Evolutionary conservation across 2,329 filamentous ascomycete genomes (phyloP), one percentile per base, ranked within the genome.

Genomic region (Curvularia spicifera): DNA sequence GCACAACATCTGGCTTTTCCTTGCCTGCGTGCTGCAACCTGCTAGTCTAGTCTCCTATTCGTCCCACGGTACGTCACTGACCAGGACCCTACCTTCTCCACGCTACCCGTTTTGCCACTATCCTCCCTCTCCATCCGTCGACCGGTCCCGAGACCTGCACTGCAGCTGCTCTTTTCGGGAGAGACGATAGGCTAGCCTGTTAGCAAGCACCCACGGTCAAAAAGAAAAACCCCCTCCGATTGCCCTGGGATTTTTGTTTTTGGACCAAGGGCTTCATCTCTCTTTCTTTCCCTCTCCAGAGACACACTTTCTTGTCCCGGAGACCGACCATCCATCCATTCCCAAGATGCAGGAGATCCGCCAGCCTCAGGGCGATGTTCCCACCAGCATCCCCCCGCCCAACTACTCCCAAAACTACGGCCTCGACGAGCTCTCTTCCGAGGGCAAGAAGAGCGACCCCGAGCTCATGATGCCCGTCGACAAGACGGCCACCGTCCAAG

Each of bases 391-490:
- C 33, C 45, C 45, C 26, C 31, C 55, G 10, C 39, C 37, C 31
- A 51, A 57, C 12, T 63, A 63, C 49, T 56, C 68, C 31, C 69
- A 70, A 15, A 59, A 52, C 20, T 71, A 71, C 50, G 53, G 48
- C 44, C 57, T 61, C 13, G 71, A 73, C 28, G 67, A 68, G 31
- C 52, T 68, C 39, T 67, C 57, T 13, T 69, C 66, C 3, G 68
- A 71, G 7, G 66, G 66, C 51, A 74, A 73, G 57, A 75, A 77
- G 61, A 71, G 70, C 64, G 73, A 74, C 28, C 70, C 68, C 10
- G 72, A 75, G 49, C 63, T 72, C 40, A 65, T 71, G 56, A 61
- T 64, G 69, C 58, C 66, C 20, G 63, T 77, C 48, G 70, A 72
- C 45, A 69, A 71, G 59, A 66, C 68, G 2, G 51, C 70, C 42